Evolutionary conservation across 495 filamentous ascomycete genomes (phyloP), one percentile per base, ranked within the genome.

Genomic region (Rhizodiscina lignyota): DNA sequence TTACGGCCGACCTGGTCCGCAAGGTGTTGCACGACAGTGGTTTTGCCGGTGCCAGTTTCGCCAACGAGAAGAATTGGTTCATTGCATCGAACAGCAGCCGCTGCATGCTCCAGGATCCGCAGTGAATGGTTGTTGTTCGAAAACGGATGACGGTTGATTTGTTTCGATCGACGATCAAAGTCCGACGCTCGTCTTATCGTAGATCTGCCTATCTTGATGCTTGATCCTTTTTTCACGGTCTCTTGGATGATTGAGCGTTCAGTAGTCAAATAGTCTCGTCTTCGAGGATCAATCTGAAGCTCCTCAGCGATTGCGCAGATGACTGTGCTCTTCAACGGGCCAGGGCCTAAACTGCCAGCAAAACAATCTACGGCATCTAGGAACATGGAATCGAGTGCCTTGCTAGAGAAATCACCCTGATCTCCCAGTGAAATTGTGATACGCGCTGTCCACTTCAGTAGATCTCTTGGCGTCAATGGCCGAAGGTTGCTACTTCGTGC

Each of bases 41-140:
- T 99, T 57, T 99, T 99, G 48, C 91, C 91, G 33, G 89, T 93
- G 58, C 91, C 91, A 2, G 91, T 99, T 59, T 99, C 91, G 42
- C 91, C 91, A 24, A 99, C 89, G 34, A 99, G 71, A 19, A 99
- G 58, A 5, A 92, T 69, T 2, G 91, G 89, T 49, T 99, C 91
- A 3, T 72, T 68, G 53, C 85, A 73, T 38, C 78, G 71, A 11
- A 94, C 68, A 1, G 85, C 75, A 20, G 79, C 74, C 4, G 79
- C 76, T 39, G 94, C 77, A 52, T 87, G 81, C 49, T 99, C 89
- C 41, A 96, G 59, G 6, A 82, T 53, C 36, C 75, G 60, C 34
- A 69, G 65, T 0, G 77, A 78, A 48, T 83, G 77, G 17, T 60
- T 67, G n/a, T 79, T 85, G 12, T 66, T 76, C 13, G 82, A 78